A percentile compares a stretch with the other conserved stretches of the same genome.
These are phyloP conservation scores for Madurella mycetomatis DNA, from an alignment of 2,329 filamentous ascomycete species.

Conservation along the genomic window DNA sequence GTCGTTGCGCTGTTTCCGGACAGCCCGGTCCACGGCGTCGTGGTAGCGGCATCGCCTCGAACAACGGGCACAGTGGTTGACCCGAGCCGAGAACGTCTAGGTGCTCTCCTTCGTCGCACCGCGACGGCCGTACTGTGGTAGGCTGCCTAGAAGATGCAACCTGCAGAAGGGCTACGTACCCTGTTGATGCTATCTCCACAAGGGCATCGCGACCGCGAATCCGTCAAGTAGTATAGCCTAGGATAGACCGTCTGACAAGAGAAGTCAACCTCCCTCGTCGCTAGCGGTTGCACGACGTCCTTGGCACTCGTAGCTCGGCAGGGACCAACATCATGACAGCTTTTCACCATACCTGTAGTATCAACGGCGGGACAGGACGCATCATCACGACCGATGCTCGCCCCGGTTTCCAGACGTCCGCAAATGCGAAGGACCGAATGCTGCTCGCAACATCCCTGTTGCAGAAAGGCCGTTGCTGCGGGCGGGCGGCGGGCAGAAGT, in stretches of 20 bases:
- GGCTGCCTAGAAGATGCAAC: not conserved
- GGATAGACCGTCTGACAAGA: not conserved
- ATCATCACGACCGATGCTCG: not conserved
- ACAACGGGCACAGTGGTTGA: not conserved
- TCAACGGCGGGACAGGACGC: not conserved
- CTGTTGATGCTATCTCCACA: not conserved
- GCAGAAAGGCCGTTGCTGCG: constrained; percentile 4
- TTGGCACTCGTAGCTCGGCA: not conserved
- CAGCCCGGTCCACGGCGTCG: not conserved
- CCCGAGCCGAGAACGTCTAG: too few relatives aligned
- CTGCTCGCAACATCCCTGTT: not conserved
- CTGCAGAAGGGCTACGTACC: not conserved
- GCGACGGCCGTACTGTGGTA: not conserved
- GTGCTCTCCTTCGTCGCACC: not conserved
- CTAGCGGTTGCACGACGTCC: constrained; percentile 2
- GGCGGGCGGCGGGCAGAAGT: not conserved
- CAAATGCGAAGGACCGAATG: not conserved
- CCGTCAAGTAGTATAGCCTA: not conserved
- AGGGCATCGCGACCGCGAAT: not conserved
- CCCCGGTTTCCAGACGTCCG: not conserved
- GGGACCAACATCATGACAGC: not conserved
- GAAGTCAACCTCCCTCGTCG: not conserved
- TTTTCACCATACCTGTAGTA: not conserved
- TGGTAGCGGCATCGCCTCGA: not conserved
- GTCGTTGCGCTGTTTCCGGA: not conserved